Conservation (phyloP, 352 stramenopile genomes). For the Blastocystis sp. region DNA sequence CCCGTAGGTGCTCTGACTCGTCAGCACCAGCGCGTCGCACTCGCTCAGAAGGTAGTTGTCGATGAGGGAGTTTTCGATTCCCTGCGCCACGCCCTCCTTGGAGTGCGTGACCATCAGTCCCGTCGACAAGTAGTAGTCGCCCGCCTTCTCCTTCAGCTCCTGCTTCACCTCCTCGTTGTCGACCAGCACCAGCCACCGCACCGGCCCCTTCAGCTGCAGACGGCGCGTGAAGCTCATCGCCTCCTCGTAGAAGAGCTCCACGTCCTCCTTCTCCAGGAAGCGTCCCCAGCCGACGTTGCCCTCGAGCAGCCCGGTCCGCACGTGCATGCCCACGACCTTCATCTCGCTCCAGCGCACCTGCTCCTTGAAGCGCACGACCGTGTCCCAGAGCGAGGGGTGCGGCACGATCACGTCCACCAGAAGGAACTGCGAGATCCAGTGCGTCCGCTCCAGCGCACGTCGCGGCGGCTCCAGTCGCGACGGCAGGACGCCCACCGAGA, state of each 20-base stretch:
- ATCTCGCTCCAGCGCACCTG: neutral
- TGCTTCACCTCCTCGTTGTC: neutral
- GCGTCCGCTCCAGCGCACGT: neutral
- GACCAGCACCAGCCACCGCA: constrained; percentile 15
- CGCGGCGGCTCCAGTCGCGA: neutral
- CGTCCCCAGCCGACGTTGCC: constrained; percentile 46
- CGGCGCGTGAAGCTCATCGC: neutral
- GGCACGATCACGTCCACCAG: constrained; percentile 18
- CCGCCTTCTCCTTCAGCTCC: neutral
- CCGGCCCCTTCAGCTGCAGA: neutral
- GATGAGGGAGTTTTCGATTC: neutral
- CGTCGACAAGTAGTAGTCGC: neutral
- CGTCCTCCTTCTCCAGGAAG: constrained; percentile 9
- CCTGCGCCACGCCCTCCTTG: neutral
- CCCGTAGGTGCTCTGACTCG: constrained; percentile 16
- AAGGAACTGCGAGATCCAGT: constrained; percentile 26
- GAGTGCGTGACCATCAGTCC: neutral
- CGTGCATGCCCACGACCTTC: neutral
- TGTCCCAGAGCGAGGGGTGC: neutral
- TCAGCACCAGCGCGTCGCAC: constrained; percentile 12
- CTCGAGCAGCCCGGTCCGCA: constrained; percentile 6
- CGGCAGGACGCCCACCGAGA: neutral
- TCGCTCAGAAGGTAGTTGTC: constrained; percentile 52
- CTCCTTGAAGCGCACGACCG: neutral
- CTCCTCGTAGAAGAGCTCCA: neutral